Evolutionary conservation across 148 eudicot species (phyloP).

Genomic region (Rhododendron kiyosumense): DNA sequence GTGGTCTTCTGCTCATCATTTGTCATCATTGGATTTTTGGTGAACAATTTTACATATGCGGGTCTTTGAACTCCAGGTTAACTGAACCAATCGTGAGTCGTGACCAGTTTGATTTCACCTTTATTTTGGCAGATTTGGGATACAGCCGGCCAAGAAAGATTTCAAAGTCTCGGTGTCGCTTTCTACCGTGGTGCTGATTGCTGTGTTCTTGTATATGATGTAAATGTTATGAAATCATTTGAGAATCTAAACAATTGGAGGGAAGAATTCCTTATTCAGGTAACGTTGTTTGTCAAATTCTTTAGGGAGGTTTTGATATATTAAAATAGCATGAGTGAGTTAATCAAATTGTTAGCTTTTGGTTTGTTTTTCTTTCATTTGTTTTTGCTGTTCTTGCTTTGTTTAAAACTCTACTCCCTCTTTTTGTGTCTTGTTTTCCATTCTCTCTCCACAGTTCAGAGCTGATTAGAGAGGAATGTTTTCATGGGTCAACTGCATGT

Average conservation of each 20-base stretch:
- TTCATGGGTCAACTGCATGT: neutral
- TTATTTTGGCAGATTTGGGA: slow-evolving; percentile 75
- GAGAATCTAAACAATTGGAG: slow-evolving; percentile 85
- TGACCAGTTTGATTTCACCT: slow-evolving; percentile 1
- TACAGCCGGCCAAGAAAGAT: slow-evolving; percentile 98
- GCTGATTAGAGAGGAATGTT: neutral
- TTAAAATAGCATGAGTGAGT: slow-evolving; percentile 3
- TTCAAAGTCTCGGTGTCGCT: slow-evolving; percentile 95
- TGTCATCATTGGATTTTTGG: neutral
- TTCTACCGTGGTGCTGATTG: slow-evolving; percentile 98
- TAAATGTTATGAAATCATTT: slow-evolving; percentile 87
- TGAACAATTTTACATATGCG: neutral
- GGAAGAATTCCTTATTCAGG: slow-evolving; percentile 96
- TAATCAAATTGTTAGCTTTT: neutral
- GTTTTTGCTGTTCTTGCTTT: neutral
- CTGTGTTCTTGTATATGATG: slow-evolving; percentile 95
- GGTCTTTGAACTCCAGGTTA: slow-evolving; percentile 4
- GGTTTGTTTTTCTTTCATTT: neutral
- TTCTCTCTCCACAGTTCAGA: neutral
- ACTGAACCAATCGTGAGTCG: neutral
- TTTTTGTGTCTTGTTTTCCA: neutral
- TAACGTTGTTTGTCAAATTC: slow-evolving; percentile 1
- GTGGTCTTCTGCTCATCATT: neutral
- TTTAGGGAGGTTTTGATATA: neutral
- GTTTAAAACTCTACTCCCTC: neutral